A percentile compares a stretch with the other conserved stretches of the same genome.
Conservation (phyloP, 768 basidiomycete genomes). For the Phallus indusiatus region DNA sequence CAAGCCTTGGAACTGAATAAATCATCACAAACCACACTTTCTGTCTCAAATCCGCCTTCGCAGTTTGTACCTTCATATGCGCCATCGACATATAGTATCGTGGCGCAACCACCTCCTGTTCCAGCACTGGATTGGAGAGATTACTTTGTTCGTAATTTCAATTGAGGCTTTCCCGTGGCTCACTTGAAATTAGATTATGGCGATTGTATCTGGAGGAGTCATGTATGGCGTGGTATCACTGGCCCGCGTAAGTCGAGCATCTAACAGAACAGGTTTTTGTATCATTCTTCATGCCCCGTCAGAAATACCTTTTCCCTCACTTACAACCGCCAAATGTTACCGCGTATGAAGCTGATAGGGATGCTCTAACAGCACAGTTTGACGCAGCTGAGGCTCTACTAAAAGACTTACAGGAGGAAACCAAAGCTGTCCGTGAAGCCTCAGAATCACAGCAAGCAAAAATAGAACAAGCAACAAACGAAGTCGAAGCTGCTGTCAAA, state of each 20-base stretch:
- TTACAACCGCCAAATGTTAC: conserved; percentile 80
- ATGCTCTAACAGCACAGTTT: conserved; percentile 79
- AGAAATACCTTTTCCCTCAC: conserved; percentile 91
- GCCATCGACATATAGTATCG: conserved; percentile 27
- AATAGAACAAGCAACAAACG: conserved; percentile 60
- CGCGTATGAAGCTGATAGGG: conserved; percentile 82
- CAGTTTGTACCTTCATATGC: conserved; percentile 38
- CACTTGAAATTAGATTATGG: conserved; percentile 62
- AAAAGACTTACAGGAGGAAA: conserved; percentile 71
- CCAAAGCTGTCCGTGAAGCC: conserved; percentile 56
- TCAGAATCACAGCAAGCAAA: conserved; percentile 69
- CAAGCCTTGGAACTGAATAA: conserved; percentile 26
- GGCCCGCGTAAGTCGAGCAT: conserved; percentile 48
- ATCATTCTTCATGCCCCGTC: conserved; percentile 4
- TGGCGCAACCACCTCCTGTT: conserved; percentile 28
- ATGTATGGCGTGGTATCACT: conserved; percentile 73
- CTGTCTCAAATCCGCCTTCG: conserved; percentile 14
- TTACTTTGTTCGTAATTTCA: conserved; percentile 68
- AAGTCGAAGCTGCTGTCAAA: conserved; percentile 61
- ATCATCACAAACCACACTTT: conserved; percentile 8
- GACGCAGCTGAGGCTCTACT: conserved; percentile 78
- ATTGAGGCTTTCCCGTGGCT: conserved; percentile 11
- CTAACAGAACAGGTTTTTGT: background rate
- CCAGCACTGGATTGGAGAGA: conserved; percentile 91
- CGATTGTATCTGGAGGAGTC: conserved; percentile 79